Base-by-base conservation (phyloP, 1,284 basidiomycete genomes). In the Clitocybe nebularis region DNA sequence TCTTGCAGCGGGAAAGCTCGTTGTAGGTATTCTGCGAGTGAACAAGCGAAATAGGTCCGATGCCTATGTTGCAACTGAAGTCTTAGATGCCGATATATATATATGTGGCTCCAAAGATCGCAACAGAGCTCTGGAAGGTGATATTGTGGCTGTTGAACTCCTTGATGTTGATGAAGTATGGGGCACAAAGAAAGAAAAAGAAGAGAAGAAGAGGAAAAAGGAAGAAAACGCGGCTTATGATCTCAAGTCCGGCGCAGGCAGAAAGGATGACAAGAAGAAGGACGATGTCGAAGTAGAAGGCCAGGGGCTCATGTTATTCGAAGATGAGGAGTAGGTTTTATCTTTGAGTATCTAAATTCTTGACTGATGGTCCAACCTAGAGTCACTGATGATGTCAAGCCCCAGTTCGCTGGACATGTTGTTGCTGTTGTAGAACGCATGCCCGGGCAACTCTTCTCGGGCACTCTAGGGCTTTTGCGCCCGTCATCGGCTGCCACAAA, bases 211-310 rank as follows among this genome's bases (percentile, higher is more conserved):
- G 75, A 79, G 93, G 59, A 96, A 96, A 69, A 99, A 99, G 79
- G 96, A 99, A 69, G 96, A 99, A 69, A 94, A 94, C 59, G 84
- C 91, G 13, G 89, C 89, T 0, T 96, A 92, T 62, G 91, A 93
- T 56, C 58, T 84, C 44, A 90, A 86, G 63, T 77, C 81, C 8
- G 74, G 72, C 39, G 75, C 75, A 22, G 84, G 82, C 37, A 87
- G 93, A 58, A 93, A 90, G 69, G 89, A 94, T 53, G 96, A 99
- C 73, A 99, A 99, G 81, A 98, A 98, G 77, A 97, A 97, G 69
- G 96, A 99, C 59, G 96, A 99, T 57, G 93, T 99, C 20, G 96
- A 99, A 62, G 96, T 99, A 24, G 96, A 99, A 70, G 96, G 96
- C 5, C 95, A 98, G 65, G 95, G 94, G 6, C 70, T 98, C 51